These are phyloP conservation scores for Phytophthora megakarya DNA, from an alignment of 352 stramenopile species.

Conservation along the genomic window DNA sequence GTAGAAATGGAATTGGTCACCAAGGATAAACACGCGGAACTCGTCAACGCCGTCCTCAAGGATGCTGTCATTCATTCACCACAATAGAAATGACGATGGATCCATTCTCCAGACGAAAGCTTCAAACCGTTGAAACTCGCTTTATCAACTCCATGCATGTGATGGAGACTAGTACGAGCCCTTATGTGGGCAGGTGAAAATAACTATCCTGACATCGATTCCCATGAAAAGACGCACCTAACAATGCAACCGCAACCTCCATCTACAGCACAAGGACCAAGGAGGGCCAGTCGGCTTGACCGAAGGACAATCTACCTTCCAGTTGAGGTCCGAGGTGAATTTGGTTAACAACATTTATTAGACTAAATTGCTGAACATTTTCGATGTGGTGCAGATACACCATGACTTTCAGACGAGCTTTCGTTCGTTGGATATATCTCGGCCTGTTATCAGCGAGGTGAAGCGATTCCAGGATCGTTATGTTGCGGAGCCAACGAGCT, in stretches of 20 bases:
- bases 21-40: conserved; percentile 38
- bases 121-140: no score
- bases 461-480: conserved; percentile 41
- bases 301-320: conserved; percentile 42
- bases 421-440: conserved; percentile 35
- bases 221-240: conserved; percentile 17
- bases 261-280: conserved; percentile 3
- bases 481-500: conserved; percentile 42
- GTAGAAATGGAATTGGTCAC: conserved; percentile 76
- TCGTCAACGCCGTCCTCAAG: conserved; percentile 52
- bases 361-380: no score
- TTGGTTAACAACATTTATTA: no score
- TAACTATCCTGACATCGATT: not conserved
- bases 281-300: conserved; percentile 23
- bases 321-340: conserved; percentile 46
- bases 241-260: conserved; percentile 28
- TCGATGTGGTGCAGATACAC: conserved; percentile 28
- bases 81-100: conserved; percentile 12
- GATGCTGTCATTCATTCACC: conserved; percentile 37
- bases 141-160: no score
- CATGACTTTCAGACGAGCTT: conserved; percentile 31
- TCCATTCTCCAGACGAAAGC: no score
- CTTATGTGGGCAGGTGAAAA: not conserved
- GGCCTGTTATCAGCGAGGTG: conserved; percentile 40
- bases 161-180: no score